Evolutionary conservation across 192 early-diverging fungal genomes (phyloP).

Genomic region (Coemansia asiatica): DNA sequence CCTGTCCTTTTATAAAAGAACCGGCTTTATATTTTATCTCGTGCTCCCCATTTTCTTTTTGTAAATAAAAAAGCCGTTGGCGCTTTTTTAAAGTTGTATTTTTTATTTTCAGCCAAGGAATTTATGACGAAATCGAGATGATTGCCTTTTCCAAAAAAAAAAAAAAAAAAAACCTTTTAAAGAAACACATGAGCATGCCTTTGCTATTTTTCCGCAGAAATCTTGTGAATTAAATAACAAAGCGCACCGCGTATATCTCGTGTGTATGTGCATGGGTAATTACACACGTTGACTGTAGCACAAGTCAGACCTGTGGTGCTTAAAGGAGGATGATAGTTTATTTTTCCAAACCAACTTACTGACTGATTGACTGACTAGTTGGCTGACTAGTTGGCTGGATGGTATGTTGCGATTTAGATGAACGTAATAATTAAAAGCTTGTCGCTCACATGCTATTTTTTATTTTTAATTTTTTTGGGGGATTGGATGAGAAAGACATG

Average conservation of each 20-base stretch:
- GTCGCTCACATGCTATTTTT: background rate
- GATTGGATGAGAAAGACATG: background rate
- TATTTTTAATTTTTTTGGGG: background rate
- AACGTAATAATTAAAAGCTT: background rate
- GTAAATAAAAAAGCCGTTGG: too few species aligned
- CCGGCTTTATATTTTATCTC: background rate
- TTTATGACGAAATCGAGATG: too few species aligned
- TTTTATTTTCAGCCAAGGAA: too few species aligned
- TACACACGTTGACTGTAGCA: slow-evolving; percentile 4
- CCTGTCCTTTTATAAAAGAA: background rate
- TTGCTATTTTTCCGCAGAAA: background rate
- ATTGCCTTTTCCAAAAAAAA: too few species aligned
- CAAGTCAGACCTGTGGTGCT: background rate
- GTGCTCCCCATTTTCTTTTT: background rate
- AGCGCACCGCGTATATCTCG: background rate
- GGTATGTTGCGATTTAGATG: background rate
- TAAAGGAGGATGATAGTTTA: background rate
- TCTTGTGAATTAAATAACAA: background rate
- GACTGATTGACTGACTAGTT: background rate
- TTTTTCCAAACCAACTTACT: background rate
- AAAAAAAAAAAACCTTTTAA: too few species aligned
- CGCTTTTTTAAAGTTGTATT: too few species aligned
- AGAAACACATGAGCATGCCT: background rate
- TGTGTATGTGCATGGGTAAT: background rate
- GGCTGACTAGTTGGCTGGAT: background rate